Percentiles rank a stretch among this genome's conserved stretches.
Conservation (phyloP, 352 stramenopile species). For the Phytopythium chamaehyphon region DNA sequence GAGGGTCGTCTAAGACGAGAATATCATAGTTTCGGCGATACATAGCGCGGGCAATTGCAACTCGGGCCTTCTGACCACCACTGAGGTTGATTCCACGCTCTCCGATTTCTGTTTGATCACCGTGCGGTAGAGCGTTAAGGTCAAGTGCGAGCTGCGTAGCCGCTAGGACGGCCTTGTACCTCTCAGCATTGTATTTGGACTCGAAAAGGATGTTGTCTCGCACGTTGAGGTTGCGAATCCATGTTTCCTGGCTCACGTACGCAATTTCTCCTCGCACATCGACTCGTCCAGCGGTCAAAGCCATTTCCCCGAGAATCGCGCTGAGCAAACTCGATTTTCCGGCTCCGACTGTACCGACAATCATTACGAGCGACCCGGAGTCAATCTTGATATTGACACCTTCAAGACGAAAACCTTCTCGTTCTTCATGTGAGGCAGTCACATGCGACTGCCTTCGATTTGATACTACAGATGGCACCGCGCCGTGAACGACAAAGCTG, state of each 20-base stretch:
- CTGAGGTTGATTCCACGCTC: conserved; percentile 94
- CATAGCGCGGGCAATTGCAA: conserved; percentile 83
- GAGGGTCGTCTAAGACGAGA: conserved; percentile 44
- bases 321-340: too few relatives aligned
- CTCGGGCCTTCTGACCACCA: conserved; percentile 87
- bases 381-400: too few relatives aligned
- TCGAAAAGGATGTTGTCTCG: conserved; percentile 47
- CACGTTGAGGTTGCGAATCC: conserved; percentile 90
- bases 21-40: conserved; percentile 61
- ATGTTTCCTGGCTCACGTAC: conserved; percentile 87
- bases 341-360: too few relatives aligned
- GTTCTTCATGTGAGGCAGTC: too few relatives aligned
- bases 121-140: conserved; percentile 75
- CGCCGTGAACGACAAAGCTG: too few relatives aligned
- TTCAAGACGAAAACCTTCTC: too few relatives aligned
- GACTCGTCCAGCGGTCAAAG: too few relatives aligned
- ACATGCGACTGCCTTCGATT: too few relatives aligned
- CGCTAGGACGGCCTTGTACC: conserved; percentile 39
- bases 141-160: conserved; percentile 81
- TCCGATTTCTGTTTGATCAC: conserved; percentile 92
- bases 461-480: too few relatives aligned
- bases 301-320: too few relatives aligned
- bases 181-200: conserved; percentile 10
- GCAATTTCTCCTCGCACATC: conserved; percentile 36
- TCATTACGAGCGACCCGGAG: too few relatives aligned